phyloP scores from a whole-genome alignment of 441 rosid genomes.

The Pelargonium cotyledonis region DNA sequence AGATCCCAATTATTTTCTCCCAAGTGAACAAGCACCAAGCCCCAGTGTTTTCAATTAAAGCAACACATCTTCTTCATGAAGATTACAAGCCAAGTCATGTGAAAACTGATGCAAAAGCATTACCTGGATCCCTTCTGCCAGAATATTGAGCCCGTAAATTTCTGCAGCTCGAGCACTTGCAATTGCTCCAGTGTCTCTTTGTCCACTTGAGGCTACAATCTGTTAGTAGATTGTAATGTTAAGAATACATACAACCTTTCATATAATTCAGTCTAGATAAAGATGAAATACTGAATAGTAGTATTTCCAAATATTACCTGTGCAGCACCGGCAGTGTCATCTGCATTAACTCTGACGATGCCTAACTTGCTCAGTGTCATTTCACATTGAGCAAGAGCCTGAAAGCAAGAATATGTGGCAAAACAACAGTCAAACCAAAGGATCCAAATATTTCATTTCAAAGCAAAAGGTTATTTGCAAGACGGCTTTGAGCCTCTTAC shows the following conservation, averaged over 20 bases:
- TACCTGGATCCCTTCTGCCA: slow-evolving; percentile 73
- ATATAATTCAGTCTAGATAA: neutral
- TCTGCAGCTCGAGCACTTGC: slow-evolving; percentile 91
- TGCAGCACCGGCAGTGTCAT: slow-evolving; percentile 91
- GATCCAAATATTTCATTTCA: neutral
- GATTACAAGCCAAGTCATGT: neutral
- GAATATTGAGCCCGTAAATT: slow-evolving; percentile 74
- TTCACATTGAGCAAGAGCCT: slow-evolving; percentile 87
- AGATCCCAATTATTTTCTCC: neutral
- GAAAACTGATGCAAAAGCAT: slow-evolving; percentile 18
- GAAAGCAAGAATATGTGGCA: slow-evolving; percentile 18
- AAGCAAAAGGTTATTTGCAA: neutral
- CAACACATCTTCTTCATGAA: neutral
- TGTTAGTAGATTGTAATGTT: slow-evolving; percentile 20
- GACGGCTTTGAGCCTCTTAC: neutral
- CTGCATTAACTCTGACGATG: slow-evolving; percentile 45
- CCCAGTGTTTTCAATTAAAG: neutral
- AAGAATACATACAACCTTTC: slow-evolving; percentile 10
- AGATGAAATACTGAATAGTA: slow-evolving; percentile 9
- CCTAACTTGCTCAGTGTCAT: slow-evolving; percentile 57
- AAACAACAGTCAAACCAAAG: slow-evolving; percentile 10
- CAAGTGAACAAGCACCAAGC: neutral
- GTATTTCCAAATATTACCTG: slow-evolving; percentile 37
- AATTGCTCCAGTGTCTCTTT: slow-evolving; percentile 63
- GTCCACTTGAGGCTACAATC: slow-evolving; percentile 53